Percentiles rank a stretch among this genome's conserved stretches.
Conservation (phyloP, 805 yeast genomes). For the Candida coquimbonensis region DNA sequence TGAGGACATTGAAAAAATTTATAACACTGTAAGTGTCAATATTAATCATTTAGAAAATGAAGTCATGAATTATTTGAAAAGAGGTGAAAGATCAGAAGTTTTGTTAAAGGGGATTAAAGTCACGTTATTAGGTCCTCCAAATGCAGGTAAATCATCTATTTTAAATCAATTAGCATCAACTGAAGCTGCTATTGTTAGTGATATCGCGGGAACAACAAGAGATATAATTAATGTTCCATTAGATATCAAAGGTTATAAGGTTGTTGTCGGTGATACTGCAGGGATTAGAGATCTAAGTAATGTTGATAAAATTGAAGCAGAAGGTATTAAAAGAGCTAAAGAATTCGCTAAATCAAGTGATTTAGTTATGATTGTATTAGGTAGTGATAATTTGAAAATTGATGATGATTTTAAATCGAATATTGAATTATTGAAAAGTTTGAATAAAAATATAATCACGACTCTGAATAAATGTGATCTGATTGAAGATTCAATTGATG, state of each 20-base stretch:
- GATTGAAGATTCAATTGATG: constrained; percentile 14
- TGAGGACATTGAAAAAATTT: constrained; percentile 51
- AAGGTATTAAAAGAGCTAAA: constrained; percentile 79
- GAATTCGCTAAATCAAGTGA: constrained; percentile 55
- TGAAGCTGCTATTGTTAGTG: constrained; percentile 87
- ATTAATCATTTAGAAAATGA: constrained; percentile 37
- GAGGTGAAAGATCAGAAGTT: constrained; percentile 52
- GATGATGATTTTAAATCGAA: constrained; percentile 29
- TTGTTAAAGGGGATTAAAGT: constrained; percentile 67
- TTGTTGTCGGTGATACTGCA: constrained; percentile 86
- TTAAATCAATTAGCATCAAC: constrained; percentile 68
- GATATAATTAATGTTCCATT: constrained; percentile 78
- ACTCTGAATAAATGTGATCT: constrained; percentile 61
- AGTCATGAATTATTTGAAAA: constrained; percentile 34
- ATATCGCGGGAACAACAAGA: constrained; percentile 89
- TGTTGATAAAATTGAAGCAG: constrained; percentile 56
- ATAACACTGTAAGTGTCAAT: constrained; percentile 40
- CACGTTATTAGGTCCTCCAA: constrained; percentile 83
- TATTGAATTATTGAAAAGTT: constrained; percentile 12
- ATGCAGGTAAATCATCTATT: constrained; percentile 91
- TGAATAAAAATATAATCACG: constrained; percentile 30
- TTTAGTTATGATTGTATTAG: constrained; percentile 57
- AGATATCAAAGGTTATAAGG: constrained; percentile 78
- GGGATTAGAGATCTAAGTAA: constrained; percentile 56
- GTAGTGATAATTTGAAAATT: constrained; percentile 34